These are phyloP conservation scores for Eucalyptus paniculata DNA, from an alignment of 345 rosid species.

Conservation along the genomic window DNA sequence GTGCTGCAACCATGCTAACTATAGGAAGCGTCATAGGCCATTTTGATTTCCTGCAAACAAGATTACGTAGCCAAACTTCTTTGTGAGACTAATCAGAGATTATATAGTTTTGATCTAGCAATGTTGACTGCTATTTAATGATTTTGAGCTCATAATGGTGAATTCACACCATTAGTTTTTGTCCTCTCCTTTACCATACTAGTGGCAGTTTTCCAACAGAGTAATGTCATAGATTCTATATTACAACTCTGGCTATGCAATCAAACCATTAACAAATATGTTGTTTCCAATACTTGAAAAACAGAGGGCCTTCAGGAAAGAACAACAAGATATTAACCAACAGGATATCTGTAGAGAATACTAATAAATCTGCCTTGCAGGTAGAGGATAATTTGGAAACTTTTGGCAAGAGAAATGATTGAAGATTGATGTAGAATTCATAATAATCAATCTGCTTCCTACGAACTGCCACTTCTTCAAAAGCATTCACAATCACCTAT, in stretches of 20 bases:
- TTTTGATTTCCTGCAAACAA: not conserved
- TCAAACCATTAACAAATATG: not conserved
- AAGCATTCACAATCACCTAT: not conserved
- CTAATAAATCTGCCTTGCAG: not conserved
- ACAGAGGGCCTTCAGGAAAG: not conserved
- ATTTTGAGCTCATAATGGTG: not conserved
- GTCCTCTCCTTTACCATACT: not conserved
- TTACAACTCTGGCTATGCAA: not conserved
- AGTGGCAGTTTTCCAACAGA: not conserved
- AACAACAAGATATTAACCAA: not conserved
- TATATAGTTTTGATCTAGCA: not conserved
- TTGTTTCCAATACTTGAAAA: not conserved
- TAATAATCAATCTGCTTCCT: not conserved
- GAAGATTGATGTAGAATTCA: not conserved
- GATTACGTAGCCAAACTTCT: not conserved
- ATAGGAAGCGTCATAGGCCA: not conserved
- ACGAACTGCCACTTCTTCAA: not conserved
- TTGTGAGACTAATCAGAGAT: not conserved
- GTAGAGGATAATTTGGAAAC: not conserved
- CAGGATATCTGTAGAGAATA: not conserved
- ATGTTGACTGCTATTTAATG: not conserved
- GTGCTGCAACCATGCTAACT: not conserved
- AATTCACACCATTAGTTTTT: not conserved
- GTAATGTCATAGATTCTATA: not conserved
- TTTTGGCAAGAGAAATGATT: not conserved